A percentile compares a stretch with the other conserved stretches of the same genome.
Evolutionary conservation across 2,329 filamentous ascomycete genomes (phyloP).

Genomic region (Lasiodiplodia hormozganensis): DNA sequence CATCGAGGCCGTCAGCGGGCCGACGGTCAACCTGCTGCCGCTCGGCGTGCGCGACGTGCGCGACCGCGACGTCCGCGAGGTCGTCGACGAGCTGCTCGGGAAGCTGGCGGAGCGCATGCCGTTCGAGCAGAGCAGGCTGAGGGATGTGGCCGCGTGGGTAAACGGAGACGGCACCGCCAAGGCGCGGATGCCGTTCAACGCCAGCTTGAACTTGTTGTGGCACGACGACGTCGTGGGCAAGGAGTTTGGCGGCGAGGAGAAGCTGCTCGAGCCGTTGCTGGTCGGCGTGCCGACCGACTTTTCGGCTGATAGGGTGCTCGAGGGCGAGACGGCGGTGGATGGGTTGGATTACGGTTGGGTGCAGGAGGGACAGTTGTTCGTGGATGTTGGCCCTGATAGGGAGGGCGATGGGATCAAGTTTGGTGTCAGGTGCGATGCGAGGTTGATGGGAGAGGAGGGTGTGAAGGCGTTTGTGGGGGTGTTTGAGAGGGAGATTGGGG

Average conservation of each 20-base stretch:
- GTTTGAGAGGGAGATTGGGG: constrained; percentile 25
- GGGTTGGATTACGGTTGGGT: constrained; percentile 15
- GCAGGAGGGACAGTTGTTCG: constrained; percentile 15
- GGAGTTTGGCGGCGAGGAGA: constrained; percentile 13
- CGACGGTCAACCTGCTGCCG: constrained; percentile 44
- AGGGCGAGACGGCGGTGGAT: constrained; percentile 22
- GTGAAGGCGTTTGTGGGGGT: neutral
- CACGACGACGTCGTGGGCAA: constrained; percentile 31
- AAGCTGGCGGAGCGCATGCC: constrained; percentile 38
- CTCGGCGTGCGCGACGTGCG: constrained; percentile 34
- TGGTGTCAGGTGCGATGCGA: constrained; percentile 20
- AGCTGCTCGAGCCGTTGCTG: constrained; percentile 9
- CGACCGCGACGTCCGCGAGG: neutral
- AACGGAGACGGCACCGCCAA: neutral
- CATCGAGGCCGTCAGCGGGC: constrained; percentile 38
- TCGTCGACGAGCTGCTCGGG: constrained; percentile 31
- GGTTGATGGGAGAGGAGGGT: constrained; percentile 24
- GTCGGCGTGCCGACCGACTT: constrained; percentile 29
- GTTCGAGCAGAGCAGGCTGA: constrained; percentile 41
- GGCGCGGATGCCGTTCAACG: constrained; percentile 37
- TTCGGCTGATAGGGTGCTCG: constrained; percentile 1
- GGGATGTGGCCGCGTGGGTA: constrained; percentile 36
- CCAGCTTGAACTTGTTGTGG: constrained; percentile 45
- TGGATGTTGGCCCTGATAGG: constrained; percentile 26
- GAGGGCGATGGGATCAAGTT: constrained; percentile 17